These are phyloP conservation scores for Capronia epimyces DNA, from an alignment of 2,329 filamentous ascomycete genomes.

Conservation along the genomic window DNA sequence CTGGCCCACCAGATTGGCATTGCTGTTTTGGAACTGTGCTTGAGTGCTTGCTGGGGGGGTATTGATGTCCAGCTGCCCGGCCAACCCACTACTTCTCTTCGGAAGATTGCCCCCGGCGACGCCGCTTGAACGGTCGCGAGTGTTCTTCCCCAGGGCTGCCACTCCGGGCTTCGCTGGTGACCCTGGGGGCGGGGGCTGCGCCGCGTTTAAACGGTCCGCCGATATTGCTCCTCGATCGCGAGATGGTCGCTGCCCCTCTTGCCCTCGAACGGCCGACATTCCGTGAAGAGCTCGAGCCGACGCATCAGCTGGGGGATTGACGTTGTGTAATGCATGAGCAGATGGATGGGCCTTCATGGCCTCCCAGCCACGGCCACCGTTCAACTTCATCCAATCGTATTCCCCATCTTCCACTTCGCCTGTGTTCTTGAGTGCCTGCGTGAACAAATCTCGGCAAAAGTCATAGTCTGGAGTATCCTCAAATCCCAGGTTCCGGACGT, in stretches of 20 bases:
- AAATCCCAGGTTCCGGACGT: constrained; percentile 95
- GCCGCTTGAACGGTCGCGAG: constrained; percentile 66
- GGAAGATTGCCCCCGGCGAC: constrained; percentile 46
- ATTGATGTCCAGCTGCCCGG: constrained; percentile 56
- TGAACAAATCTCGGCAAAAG: constrained; percentile 93
- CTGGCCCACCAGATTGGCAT: constrained; percentile 69
- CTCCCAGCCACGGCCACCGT: constrained; percentile 89
- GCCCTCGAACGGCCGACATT: constrained; percentile 43
- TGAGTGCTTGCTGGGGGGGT: constrained; percentile 87
- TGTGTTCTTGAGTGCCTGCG: constrained; percentile 87
- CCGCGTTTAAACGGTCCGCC: constrained; percentile 86
- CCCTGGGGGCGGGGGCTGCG: constrained; percentile 74
- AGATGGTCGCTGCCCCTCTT: constrained; percentile 40
- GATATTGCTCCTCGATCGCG: constrained; percentile 63
- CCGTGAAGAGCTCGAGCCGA: constrained; percentile 81
- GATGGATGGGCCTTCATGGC: constrained; percentile 64
- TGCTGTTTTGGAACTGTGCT: constrained; percentile 94
- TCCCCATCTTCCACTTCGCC: constrained; percentile 95
- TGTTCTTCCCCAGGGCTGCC: constrained; percentile 53
- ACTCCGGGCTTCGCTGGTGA: constrained; percentile 73
- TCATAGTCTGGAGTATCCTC: constrained; percentile 99
- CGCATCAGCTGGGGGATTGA: constrained; percentile 70
- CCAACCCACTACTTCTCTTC: constrained; percentile 31
- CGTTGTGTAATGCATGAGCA: constrained; percentile 71
- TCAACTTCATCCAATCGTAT: constrained; percentile 99